A percentile compares a stretch with the other conserved stretches of the same genome.
These are phyloP conservation scores for Carex arenaria DNA, from an alignment of 202 grass and related monocot species.

Conservation along the genomic window DNA sequence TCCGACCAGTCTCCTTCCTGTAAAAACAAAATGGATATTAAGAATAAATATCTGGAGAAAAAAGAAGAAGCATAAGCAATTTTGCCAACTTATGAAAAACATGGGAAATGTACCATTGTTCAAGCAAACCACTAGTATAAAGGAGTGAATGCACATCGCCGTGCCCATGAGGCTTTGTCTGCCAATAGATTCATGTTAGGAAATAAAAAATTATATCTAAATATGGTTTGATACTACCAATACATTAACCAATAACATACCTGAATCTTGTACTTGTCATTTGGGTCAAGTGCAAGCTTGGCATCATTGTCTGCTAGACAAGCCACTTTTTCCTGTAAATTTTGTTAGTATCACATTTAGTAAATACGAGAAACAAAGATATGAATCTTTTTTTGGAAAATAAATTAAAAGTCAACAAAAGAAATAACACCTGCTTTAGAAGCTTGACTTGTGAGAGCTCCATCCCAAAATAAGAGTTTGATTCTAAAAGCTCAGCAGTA, in stretches of 20 bases:
- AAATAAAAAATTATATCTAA: slow-evolving; percentile 12
- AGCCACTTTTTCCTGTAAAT: slow-evolving; percentile 85
- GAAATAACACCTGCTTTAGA: slow-evolving; percentile 71
- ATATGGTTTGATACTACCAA: neutral
- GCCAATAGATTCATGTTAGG: slow-evolving; percentile 31
- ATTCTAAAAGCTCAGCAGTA: slow-evolving; percentile 73
- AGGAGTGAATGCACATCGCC: slow-evolving; percentile 97
- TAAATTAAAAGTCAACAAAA: slow-evolving; percentile 1
- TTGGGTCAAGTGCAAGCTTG: slow-evolving; percentile 81
- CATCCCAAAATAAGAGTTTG: slow-evolving; percentile 94
- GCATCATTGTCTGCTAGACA: slow-evolving; percentile 88
- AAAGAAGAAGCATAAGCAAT: neutral
- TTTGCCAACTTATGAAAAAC: neutral
- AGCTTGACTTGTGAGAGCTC: slow-evolving; percentile 78
- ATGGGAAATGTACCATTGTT: slow-evolving; percentile 56
- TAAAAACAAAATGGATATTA: slow-evolving; percentile 25
- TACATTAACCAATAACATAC: slow-evolving; percentile 29
- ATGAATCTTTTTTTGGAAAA: neutral
- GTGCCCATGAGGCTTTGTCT: slow-evolving; percentile 99
- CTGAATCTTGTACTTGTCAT: slow-evolving; percentile 95
- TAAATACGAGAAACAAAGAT: neutral
- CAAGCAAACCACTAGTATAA: slow-evolving; percentile 87
- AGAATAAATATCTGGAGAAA: slow-evolving; percentile 13
- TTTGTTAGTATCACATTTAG: slow-evolving; percentile 22
- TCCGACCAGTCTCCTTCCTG: slow-evolving; percentile 58